A percentile compares a stretch with the other conserved stretches of the same genome.
Evolutionary conservation across 2,329 filamentous ascomycete species (phyloP).

Genomic region (Aphanocladium album): DNA sequence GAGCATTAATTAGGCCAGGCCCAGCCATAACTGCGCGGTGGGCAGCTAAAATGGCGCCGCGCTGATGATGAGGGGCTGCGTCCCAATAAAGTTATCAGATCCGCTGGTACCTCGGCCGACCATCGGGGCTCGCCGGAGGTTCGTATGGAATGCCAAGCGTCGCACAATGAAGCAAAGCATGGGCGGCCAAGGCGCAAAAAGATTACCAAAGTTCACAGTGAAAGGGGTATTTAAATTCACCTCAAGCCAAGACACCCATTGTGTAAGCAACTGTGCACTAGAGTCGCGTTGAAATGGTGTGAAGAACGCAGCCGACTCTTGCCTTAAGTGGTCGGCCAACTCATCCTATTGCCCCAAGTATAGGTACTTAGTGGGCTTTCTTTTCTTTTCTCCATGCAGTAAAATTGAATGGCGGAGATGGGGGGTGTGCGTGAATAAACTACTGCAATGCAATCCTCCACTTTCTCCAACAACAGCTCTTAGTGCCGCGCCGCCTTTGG

Average conservation of each 20-base stretch:
- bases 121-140: not conserved
- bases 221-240: no score
- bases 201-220: no score
- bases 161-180: not conserved
- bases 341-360: not conserved
- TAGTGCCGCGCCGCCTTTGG: not conserved
- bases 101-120: slow-evolving; percentile 18
- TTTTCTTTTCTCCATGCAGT: not conserved
- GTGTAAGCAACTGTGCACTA: no score
- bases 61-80: not conserved
- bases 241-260: no score
- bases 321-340: not conserved
- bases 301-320: not conserved
- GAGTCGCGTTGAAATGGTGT: not conserved
- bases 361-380: not conserved
- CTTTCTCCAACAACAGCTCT: not conserved
- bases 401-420: no score
- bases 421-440: not conserved
- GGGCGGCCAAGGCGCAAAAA: no score
- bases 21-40: not conserved
- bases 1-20: not conserved
- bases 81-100: slow-evolving; percentile 33
- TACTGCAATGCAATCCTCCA: not conserved
- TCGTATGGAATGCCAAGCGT: not conserved
- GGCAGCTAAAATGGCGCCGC: not conserved